phyloP scores from a whole-genome alignment of 257 asterid genomes.

The Haberlea rhodopensis region DNA sequence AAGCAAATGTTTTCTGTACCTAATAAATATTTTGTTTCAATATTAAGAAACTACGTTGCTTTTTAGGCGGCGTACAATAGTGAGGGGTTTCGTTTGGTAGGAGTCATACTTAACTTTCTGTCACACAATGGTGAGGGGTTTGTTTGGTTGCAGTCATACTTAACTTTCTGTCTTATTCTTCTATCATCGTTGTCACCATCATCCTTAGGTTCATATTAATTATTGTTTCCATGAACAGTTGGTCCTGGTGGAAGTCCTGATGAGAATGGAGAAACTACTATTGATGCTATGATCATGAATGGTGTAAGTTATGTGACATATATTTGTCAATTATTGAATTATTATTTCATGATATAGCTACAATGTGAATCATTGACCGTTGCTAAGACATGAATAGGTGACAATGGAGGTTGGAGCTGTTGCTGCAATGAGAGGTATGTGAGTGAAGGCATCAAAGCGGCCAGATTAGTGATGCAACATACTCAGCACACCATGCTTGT shows the following conservation, averaged over 20 bases:
- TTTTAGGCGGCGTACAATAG: conserved; percentile 1
- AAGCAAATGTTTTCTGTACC: background rate
- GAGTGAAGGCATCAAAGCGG: conserved; percentile 80
- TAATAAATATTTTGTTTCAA: background rate
- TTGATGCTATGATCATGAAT: conserved; percentile 94
- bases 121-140: conserved; percentile 2
- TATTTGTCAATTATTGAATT: conserved; percentile 9
- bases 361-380: conserved; percentile 12
- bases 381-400: conserved; percentile 70
- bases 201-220: conserved; percentile 4
- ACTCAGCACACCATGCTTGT: conserved; percentile 90
- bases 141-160: background rate
- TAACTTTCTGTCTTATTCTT: background rate
- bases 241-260: conserved; percentile 99
- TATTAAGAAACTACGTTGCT: background rate
- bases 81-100: too few species aligned
- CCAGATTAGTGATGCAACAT: conserved; percentile 77
- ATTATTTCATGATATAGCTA: conserved; percentile 13
- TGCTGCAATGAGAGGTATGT: conserved; percentile 94
- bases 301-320: conserved; percentile 55
- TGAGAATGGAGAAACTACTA: conserved; percentile 92
- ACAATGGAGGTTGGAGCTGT: conserved; percentile 99
- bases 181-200: conserved; percentile 8
- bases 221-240: conserved; percentile 46
- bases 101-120: too few species aligned